Conservation (phyloP, 805 yeast species). For the Saccharomycopsis olivae region DNA sequence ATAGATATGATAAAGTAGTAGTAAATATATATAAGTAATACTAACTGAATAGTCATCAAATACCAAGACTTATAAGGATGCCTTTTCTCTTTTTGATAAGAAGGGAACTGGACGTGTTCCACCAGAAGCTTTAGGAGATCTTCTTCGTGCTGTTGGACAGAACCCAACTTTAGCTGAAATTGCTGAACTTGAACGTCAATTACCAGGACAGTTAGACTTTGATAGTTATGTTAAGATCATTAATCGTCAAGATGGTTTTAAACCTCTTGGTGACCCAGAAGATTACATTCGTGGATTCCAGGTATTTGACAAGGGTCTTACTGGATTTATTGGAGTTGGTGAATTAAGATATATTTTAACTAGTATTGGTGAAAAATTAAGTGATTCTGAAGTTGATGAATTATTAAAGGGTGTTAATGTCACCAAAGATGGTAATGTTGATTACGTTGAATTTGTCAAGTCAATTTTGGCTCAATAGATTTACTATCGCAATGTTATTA, state of each 20-base stretch:
- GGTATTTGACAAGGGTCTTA: constrained; percentile 90
- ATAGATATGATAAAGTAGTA: too few species aligned
- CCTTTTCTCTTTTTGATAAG: constrained; percentile 92
- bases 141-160: constrained; percentile 94
- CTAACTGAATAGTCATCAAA: constrained; percentile 16
- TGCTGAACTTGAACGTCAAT: constrained; percentile 38
- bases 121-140: constrained; percentile 76
- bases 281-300: constrained; percentile 87
- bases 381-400: constrained; percentile 91
- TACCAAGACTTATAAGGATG: constrained; percentile 61
- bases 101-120: constrained; percentile 91
- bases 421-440: constrained; percentile 88
- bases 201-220: constrained; percentile 43
- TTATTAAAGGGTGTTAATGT: constrained; percentile 90
- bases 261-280: constrained; percentile 77
- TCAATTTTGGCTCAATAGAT: constrained; percentile 77
- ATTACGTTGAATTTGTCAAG: constrained; percentile 90
- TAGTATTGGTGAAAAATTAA: constrained; percentile 87
- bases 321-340: constrained; percentile 96
- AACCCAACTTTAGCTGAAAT: constrained; percentile 93
- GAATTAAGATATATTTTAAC: constrained; percentile 92
- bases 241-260: constrained; percentile 81
- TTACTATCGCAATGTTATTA: too few species aligned
- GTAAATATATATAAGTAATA: too few species aligned
- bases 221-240: constrained; percentile 68